These are phyloP conservation scores for Gliomastix tumulicola DNA, from an alignment of 2,329 filamentous ascomycete genomes.

Conservation along the genomic window DNA sequence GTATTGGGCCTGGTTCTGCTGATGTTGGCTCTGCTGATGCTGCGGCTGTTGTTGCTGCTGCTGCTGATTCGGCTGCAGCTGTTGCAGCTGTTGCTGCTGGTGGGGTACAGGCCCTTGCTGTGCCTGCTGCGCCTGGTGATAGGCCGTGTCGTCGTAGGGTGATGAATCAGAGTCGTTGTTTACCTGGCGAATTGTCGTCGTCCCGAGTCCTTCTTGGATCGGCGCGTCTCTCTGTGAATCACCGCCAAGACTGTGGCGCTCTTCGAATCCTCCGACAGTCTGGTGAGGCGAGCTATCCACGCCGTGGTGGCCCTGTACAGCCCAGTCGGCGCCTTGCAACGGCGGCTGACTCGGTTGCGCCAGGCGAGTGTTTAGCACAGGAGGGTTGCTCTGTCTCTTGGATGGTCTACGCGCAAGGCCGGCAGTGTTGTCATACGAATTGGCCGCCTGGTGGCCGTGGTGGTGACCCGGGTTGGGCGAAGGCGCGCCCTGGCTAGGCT, in stretches of 20 bases:
- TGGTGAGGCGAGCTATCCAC: slow-evolving; percentile 9
- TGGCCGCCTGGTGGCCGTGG: slow-evolving; percentile 17
- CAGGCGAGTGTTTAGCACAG: slow-evolving; percentile 11
- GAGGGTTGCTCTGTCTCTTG: slow-evolving; percentile 46
- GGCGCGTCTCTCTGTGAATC: no score
- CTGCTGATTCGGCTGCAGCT: slow-evolving; percentile 11
- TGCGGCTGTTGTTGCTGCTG: slow-evolving; percentile 15
- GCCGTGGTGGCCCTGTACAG: no score
- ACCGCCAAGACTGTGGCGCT: no score
- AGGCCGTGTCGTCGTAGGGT: slow-evolving; percentile 38
- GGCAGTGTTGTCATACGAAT: slow-evolving; percentile 39
- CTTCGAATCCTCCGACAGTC: slow-evolving; percentile 14
- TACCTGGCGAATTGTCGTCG: slow-evolving; percentile 41
- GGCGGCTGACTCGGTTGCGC: slow-evolving; percentile 9
- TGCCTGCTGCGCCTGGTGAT: slow-evolving; percentile 19
- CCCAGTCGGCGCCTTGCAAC: slow-evolving; percentile 11
- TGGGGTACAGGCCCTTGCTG: slow-evolving; percentile 11
- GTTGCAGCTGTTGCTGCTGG: slow-evolving; percentile 20
- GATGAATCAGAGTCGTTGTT: slow-evolving; percentile 34
- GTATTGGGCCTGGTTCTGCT: slow-evolving; percentile 6
- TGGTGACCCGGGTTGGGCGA: slow-evolving; percentile 19
- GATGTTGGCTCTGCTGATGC: slow-evolving; percentile 6
- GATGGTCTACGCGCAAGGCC: slow-evolving; percentile 48
- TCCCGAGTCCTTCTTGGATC: no score
- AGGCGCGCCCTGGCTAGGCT: slow-evolving; percentile 13